phyloP scores from a whole-genome alignment of 441 rosid species.

The Mallotus japonicus region DNA sequence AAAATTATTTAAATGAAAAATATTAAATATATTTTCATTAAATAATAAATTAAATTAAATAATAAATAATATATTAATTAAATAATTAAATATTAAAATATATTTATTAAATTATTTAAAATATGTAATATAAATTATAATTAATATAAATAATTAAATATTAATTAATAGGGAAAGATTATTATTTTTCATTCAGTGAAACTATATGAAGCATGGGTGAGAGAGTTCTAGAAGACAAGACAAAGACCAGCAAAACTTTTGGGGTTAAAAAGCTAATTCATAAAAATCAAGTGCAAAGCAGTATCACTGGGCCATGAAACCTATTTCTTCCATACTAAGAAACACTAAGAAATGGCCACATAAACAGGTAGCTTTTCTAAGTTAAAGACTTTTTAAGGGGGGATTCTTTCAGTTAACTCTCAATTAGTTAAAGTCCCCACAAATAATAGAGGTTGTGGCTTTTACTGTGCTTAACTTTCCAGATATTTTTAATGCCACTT shows the following conservation, averaged over 20 bases:
- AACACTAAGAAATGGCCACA: slow-evolving; percentile 38
- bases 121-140: too few species aligned
- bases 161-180: too few species aligned
- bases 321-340: slow-evolving; percentile 40
- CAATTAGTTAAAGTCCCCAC: background rate
- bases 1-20: too few species aligned
- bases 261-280: background rate
- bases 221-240: background rate
- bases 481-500: background rate
- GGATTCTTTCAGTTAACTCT: background rate
- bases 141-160: too few species aligned
- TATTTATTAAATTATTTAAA: too few species aligned
- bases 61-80: too few species aligned
- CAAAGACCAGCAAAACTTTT: background rate
- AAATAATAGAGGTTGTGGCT: background rate
- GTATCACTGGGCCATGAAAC: background rate
- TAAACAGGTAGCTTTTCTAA: background rate
- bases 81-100: too few species aligned
- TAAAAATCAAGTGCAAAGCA: background rate
- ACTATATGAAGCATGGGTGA: too few species aligned
- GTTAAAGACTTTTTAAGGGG: background rate
- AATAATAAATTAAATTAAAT: too few species aligned
- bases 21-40: too few species aligned
- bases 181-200: too few species aligned
- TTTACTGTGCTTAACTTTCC: background rate